Base-by-base conservation (phyloP, 164 flowering plant species). In the Tinospora cordifolia region DNA sequence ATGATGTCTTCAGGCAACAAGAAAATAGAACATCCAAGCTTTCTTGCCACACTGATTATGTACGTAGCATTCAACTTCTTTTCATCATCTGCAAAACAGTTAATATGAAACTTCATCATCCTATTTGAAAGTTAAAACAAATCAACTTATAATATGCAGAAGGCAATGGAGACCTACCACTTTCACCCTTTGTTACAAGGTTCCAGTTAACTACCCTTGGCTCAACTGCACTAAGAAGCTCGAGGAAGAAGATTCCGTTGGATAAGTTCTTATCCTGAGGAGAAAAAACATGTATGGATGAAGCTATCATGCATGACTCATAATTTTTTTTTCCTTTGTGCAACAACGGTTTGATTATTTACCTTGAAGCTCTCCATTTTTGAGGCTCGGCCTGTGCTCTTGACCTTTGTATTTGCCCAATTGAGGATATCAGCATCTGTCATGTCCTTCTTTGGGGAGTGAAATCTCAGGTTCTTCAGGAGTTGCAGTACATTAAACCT, bases 121-220 rank as follows among this genome's bases (percentile, higher is more conserved):
- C 11, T 39, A 34, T 30, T 36, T 19, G 21, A 58, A 19, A 58
- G n/a, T 58, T 25, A 58, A 64, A 54, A 54, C 60, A 27, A 38
- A 8, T 46, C 22, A 64, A 30, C 36, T 19, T 64, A 65, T 5
- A 13, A 12, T 17, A 21, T 21, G 8, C 51, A 40, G 51, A 40
- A 65, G 5, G 26, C 27, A 6, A 39, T 22, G 62, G 17, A 36
- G 49, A 41, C 75, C 19, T 85, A 93, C 98, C 92, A 57, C 67
- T 84, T 84, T 87, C 90, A 11, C 98, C 97, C 76, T 84, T 86
- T 62, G 92, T 88, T 15, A 91, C 96, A 74, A 91, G 86, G 71
- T 82, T 85, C 97, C 97, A 93, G 69, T 93, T 90, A 62, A 93
- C 97, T 62, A 93, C 97, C 79, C 98, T 90, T 21, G 94, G 91